Evolutionary conservation across 306 rosid species (phyloP), one percentile per base, ranked within the genome.

Genomic region (Canavalia ensiformis): DNA sequence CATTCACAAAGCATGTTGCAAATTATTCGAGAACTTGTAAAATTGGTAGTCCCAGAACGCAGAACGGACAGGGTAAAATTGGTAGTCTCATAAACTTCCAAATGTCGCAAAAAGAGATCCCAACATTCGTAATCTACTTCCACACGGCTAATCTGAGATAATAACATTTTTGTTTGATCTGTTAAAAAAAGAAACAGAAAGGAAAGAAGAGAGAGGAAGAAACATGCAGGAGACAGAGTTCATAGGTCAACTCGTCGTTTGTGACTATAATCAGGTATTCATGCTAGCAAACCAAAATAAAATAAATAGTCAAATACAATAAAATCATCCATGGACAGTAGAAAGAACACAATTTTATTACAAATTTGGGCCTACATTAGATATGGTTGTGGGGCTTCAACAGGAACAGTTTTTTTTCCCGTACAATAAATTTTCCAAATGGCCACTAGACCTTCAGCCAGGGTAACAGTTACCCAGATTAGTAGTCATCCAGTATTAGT

Each of bases 401-500:
- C 28, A 56, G 2, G 25, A 18, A 18, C 25, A 18, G 25, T 18
- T 18, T 18, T 18, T 25, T 11, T 39, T 9, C 12, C 2, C 10
- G n/a, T 35, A 35, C 2, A 35, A 35, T 35, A 35, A 74, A 57
- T 59, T 58, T 55, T n/a, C 37, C 68, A 52, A n/a, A 18, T 9
- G 44, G 70, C 4, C 39, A 60, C 25, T 29, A 13, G 41, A 35
- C 41, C 81, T 73, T 74, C 62, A 55, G 3, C 9, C 8, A 41
- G 37, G 55, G 46, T 25, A 56, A 5, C 68, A 54, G 2, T 7
- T 64, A 39, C 41, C 76, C 13, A 39, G 74, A 51, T 49, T 69
- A 50, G 64, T 18, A 47, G 54, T 68, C 59, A 59, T 68, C 62
- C 7, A 5, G 28, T 58, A 57, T n/a, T 64, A 56, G 49, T 77